Percentiles rank a stretch among this genome's conserved stretches.
These are phyloP conservation scores for Globisporangium perplexum DNA, from an alignment of 352 stramenopile genomes.

Conservation along the genomic window DNA sequence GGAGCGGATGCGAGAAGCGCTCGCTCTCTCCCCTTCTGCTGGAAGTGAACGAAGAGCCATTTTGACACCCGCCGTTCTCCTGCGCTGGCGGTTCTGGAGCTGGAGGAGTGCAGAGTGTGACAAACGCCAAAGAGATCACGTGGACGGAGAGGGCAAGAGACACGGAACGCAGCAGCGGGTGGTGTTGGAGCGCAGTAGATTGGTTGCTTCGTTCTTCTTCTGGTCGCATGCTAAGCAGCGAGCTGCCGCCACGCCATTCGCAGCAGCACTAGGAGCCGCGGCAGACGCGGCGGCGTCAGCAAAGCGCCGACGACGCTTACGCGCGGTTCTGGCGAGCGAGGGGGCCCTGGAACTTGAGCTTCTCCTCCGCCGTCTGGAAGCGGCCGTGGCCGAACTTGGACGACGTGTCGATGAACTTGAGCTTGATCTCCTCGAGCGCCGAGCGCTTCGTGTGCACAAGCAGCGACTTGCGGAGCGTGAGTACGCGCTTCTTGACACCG, in stretches of 20 bases:
- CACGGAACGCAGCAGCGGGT: not conserved
- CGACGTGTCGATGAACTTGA: constrained; percentile 96
- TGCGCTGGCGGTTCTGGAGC: no score
- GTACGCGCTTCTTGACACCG: constrained; percentile 97
- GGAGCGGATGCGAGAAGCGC: not conserved
- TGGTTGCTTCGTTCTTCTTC: constrained; percentile 3
- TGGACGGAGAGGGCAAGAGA: no score
- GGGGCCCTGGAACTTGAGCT: constrained; percentile 98
- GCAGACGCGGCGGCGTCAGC: constrained; percentile 6
- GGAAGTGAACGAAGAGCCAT: not conserved
- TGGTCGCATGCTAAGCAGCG: not conserved
- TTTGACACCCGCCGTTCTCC: not conserved
- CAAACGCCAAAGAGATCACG: no score
- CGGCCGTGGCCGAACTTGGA: constrained; percentile 99
- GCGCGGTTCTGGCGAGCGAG: constrained; percentile 90
- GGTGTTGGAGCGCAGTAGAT: constrained; percentile 3
- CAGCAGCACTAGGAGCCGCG: not conserved
- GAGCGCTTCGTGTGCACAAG: constrained; percentile 96
- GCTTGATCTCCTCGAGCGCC: constrained; percentile 95
- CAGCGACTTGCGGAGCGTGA: constrained; percentile 99
- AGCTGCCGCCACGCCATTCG: not conserved
- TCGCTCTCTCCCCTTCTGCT: not conserved
- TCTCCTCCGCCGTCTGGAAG: constrained; percentile 99
- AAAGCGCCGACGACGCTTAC: constrained; percentile 34
- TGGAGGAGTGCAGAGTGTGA: no score